phyloP scores from a whole-genome alignment of 345 rosid genomes.

The Eucalyptus coolabah region DNA sequence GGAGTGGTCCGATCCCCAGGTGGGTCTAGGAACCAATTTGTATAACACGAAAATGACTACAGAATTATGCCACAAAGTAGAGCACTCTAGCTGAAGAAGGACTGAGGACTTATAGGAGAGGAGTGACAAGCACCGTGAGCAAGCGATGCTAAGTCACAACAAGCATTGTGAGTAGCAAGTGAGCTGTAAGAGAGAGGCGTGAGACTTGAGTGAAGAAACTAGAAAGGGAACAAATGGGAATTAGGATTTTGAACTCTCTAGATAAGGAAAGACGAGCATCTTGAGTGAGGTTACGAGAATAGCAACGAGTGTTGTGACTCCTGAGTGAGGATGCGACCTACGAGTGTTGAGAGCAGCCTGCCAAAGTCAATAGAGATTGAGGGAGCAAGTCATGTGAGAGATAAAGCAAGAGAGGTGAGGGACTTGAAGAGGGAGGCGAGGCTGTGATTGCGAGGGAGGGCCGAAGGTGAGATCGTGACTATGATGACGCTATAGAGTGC shows the following conservation, averaged over 20 bases:
- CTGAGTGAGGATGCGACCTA: too few species aligned
- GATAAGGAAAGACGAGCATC: neutral
- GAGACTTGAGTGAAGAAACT: neutral
- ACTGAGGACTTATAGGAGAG: neutral
- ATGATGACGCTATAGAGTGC: neutral
- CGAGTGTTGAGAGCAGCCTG: neutral
- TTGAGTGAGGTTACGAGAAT: neutral
- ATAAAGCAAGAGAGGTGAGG: neutral
- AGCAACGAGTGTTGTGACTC: neutral
- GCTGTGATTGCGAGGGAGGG: neutral
- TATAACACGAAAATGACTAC: too few species aligned
- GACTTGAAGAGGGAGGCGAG: neutral
- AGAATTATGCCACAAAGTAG: too few species aligned
- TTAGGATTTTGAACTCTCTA: neutral
- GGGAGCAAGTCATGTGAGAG: neutral
- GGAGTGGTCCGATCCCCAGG: too few species aligned
- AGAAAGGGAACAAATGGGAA: neutral
- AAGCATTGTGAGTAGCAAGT: neutral
- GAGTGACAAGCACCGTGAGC: neutral
- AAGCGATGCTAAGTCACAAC: neutral
- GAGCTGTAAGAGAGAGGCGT: neutral
- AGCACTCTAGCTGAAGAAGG: neutral
- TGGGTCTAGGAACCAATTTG: too few species aligned
- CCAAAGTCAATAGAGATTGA: neutral
- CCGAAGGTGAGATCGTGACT: neutral